These are phyloP conservation scores for Eucalyptus paniculata DNA, from an alignment of 345 rosid species.

Conservation along the genomic window DNA sequence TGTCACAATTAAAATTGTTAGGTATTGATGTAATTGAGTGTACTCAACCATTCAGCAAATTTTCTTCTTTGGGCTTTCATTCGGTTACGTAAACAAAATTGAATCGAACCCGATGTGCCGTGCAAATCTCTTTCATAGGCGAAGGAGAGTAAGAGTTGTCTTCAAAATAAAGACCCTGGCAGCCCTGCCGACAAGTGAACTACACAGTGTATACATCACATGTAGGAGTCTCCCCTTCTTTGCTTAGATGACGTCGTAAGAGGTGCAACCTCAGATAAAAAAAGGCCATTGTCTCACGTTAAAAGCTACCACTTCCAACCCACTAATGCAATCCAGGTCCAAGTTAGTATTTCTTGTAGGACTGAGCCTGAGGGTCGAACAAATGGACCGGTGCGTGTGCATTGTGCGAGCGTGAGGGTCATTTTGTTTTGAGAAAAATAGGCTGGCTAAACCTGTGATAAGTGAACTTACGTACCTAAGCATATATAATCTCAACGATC, in stretches of 20 bases:
- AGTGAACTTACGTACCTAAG: neutral
- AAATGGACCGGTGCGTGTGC: neutral
- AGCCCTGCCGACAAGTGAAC: neutral
- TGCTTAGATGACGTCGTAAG: neutral
- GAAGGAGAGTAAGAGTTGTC: neutral
- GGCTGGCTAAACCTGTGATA: neutral
- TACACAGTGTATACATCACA: neutral
- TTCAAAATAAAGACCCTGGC: neutral
- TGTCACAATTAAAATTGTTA: neutral
- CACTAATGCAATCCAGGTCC: neutral
- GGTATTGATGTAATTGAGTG: neutral
- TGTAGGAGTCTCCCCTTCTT: neutral
- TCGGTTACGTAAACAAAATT: neutral
- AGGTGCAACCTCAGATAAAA: neutral
- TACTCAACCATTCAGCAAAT: neutral
- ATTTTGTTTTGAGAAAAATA: neutral
- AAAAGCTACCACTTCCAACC: neutral
- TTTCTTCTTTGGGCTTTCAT: neutral
- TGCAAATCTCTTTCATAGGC: neutral
- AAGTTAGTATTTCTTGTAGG: neutral
- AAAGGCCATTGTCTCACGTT: neutral
- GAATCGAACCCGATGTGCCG: neutral
- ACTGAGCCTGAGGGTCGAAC: neutral
- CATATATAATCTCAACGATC: neutral
- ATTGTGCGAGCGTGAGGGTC: neutral